Evolutionary conservation across 305 asterid species (phyloP), one percentile per base, ranked within the genome.

Genomic region (Solanum hybrid): DNA sequence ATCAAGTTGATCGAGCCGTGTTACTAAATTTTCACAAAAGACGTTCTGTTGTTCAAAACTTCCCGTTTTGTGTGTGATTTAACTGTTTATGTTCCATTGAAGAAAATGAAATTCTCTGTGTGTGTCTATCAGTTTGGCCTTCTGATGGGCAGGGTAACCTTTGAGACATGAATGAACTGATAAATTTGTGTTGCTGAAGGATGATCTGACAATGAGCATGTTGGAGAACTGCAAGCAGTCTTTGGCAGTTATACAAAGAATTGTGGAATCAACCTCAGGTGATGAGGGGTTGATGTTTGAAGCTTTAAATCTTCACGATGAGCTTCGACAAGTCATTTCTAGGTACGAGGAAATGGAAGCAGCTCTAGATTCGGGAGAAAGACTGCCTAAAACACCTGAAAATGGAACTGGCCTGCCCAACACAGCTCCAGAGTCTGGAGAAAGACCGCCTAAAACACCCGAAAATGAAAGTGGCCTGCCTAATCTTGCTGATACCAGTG

Each of bases 241-340:
- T 31, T 94, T 95, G 87, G 94, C 97, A 31, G 92, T 89, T 90
- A 93, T 96, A 76, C 97, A 94, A 92, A 92, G 97, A 91, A 94
- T 97, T 57, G 93, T 96, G 31, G 98, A 96, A 90, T 96, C 88
- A 92, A 97, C 99, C 1, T 91, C 96, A 4, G 98, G 95, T 22
- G 96, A 97, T 68, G 99, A 97, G 91, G 97, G 93, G 79, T 93
- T 97, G 94, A 95, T 97, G 85, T 95, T 97, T 37, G 99, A 97
- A 91, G 97, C 99, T 89, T 93, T 97, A 82, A 95, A 95, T 91
- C 97, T 97, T 89, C 98, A 95, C 1, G 99, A 97, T 84, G 99
- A 97, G 93, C 97, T 97, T 90, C 99, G 91, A 89, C 93, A 90
- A 36, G 94, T 92, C 80, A 93, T 95, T 91, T 92, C 97, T 87